Base-by-base conservation (phyloP, 805 yeast species). In the Teunomyces stri region DNA sequence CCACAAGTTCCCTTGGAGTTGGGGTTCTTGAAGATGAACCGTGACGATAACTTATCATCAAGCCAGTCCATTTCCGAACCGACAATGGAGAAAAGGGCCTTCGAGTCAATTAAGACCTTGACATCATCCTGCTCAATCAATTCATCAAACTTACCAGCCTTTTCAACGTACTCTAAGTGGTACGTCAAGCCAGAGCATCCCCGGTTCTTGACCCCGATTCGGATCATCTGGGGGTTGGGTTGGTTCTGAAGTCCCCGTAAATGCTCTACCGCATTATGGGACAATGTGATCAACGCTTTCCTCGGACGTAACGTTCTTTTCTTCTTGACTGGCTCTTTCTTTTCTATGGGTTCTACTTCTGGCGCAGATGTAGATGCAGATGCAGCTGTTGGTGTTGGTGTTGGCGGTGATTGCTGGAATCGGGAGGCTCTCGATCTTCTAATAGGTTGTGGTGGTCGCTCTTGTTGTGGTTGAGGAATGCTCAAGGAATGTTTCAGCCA, bases 21-120 rank as follows among this genome's bases (percentile, higher is more conserved):
- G 52, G 99, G 99, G 66, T 94, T 94, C 63, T 79, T 85, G 76
- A 94, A 94, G 15, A 94, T 89, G 64, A 94, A 94, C 60, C 95
- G 80, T 11, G 94, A 84, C 28, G 90, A 80, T 52, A 94, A 74
- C 65, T 89, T 91, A 61, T 94, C 97, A 61, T 94, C 98, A 42
- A 89, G 75, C 96, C 97, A 94, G 68, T 94, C 99, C 99, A 94
- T 94, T 68, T 91, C 96, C 5, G 96, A 86, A 0, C 99, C 99
- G 49, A 94, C 96, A 39, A 94, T 91, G 56, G 95, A 85, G 66
- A 94, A 91, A 46, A 94, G 75, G 0, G 99, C 99, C 66, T 94
- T 94, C 22, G 98, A 92, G 65, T 94, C 99, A 40, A 94, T 89
- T 46, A 91, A 76, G 2, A 94, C 95, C 64, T 82, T 87, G 35